These are phyloP conservation scores for Picochlorum sp. DNA, from an alignment of 139 green algal genomes.

Conservation along the genomic window DNA sequence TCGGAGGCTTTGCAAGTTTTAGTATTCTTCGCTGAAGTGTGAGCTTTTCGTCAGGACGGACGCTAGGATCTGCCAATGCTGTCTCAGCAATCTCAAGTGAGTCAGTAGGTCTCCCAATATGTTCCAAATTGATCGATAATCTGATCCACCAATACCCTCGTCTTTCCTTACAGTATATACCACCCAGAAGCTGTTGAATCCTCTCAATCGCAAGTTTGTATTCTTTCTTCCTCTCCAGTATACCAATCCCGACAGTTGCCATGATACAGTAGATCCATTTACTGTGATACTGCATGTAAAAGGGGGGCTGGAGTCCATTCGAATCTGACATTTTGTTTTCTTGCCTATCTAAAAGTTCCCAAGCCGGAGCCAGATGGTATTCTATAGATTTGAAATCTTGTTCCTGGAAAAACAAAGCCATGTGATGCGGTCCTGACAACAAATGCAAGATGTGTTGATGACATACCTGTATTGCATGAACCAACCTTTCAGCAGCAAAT, in stretches of 20 bases:
- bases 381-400: slow-evolving; percentile 25
- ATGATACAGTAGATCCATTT: slow-evolving; percentile 57
- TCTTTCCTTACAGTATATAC: slow-evolving; percentile 45
- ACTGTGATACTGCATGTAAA: slow-evolving; percentile 4
- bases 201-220: slow-evolving; percentile 49
- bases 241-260: slow-evolving; percentile 56
- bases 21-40: slow-evolving; percentile 64
- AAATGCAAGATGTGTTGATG: too few relatives aligned
- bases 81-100: slow-evolving; percentile 61
- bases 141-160: slow-evolving; percentile 76
- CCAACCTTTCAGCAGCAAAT: slow-evolving; percentile 35
- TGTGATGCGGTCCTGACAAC: not conserved
- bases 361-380: slow-evolving; percentile 24
- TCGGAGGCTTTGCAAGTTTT: slow-evolving; percentile 68
- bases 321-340: slow-evolving; percentile 23
- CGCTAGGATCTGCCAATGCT: slow-evolving; percentile 57
- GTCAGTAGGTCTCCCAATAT: slow-evolving; percentile 28
- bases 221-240: slow-evolving; percentile 58
- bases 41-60: slow-evolving; percentile 55
- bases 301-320: not conserved
- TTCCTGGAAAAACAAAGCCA: slow-evolving; percentile 1
- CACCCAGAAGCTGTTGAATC: slow-evolving; percentile 62
- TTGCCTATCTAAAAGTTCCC: slow-evolving; percentile 17
- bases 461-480: slow-evolving; percentile 39
- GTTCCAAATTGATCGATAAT: slow-evolving; percentile 66